Conservation (phyloP, 2,329 filamentous ascomycete genomes). For the Aspergillus nomiae region DNA sequence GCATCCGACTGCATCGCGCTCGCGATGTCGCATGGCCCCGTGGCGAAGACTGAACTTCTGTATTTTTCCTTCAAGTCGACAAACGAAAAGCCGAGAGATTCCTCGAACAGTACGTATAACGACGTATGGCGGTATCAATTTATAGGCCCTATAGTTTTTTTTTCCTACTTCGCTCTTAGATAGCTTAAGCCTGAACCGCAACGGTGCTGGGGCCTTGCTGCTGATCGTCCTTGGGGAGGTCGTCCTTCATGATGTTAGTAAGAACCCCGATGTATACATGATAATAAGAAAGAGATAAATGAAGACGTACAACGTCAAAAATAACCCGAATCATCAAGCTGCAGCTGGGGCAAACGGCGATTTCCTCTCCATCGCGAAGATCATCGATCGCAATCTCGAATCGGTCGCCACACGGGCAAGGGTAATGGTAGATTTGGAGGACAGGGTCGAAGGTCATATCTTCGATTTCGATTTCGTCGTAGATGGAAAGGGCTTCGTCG, state of each 20-base stretch:
- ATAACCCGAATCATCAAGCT: conserved; percentile 96
- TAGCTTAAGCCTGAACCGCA: conserved; percentile 43
- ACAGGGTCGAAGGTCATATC: conserved; percentile 90
- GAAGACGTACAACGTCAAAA: conserved; percentile 71
- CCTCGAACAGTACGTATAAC: not conserved
- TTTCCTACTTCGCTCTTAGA: not conserved
- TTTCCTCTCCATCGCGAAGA: conserved; percentile 83
- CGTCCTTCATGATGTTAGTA: conserved; percentile 41
- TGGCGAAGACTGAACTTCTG: not conserved
- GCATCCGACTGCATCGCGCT: not conserved
- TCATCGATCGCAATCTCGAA: conserved; percentile 90
- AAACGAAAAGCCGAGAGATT: not conserved
- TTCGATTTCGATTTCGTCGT: conserved; percentile 98
- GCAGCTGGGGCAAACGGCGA: conserved; percentile 96
- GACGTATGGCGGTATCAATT: not conserved
- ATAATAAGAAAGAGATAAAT: conserved; percentile 7
- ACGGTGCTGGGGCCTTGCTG: conserved; percentile 32
- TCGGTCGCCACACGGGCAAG: conserved; percentile 93
- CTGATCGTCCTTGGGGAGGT: conserved; percentile 52
- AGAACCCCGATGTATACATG: not conserved
- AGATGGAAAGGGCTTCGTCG: conserved; percentile 71
- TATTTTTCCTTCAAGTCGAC: not conserved
- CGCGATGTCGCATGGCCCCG: not conserved
- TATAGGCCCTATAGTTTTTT: not conserved
- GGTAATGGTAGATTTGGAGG: conserved; percentile 90